Conservation (phyloP, 805 yeast genomes). For the Crinitomyces ghanaensis region DNA sequence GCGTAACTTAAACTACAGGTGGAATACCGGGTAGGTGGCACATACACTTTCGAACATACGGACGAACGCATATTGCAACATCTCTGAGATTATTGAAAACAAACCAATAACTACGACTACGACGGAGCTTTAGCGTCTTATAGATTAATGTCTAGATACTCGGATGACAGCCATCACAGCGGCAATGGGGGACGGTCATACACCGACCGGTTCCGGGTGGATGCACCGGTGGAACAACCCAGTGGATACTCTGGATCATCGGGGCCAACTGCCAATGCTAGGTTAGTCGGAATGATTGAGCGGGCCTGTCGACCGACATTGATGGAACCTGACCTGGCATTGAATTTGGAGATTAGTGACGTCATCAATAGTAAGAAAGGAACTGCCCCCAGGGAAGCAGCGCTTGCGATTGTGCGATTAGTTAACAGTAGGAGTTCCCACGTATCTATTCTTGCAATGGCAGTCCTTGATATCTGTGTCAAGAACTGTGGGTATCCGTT, state of each 20-base stretch:
- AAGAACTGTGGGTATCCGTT: slow-evolving; percentile 97
- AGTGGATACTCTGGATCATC: slow-evolving; percentile 3
- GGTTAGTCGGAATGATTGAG: slow-evolving; percentile 28
- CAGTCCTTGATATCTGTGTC: slow-evolving; percentile 71
- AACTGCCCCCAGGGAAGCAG: slow-evolving; percentile 74
- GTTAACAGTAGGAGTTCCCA: slow-evolving; percentile 77
- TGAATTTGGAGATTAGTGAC: slow-evolving; percentile 89
- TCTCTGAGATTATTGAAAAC: no score
- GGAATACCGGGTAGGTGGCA: no score
- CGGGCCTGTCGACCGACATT: slow-evolving; percentile 82
- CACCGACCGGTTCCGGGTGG: slow-evolving; percentile 24
- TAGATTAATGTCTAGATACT: no score
- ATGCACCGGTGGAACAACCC: slow-evolving; percentile 9
- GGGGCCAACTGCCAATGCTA: slow-evolving; percentile 10
- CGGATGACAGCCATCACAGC: slow-evolving; percentile 3
- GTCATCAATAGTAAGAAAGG: slow-evolving; percentile 89
- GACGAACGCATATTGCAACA: no score
- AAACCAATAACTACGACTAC: no score
- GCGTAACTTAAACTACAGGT: no score
- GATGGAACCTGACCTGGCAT: slow-evolving; percentile 74
- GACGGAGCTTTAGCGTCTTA: no score
- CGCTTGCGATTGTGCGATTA: slow-evolving; percentile 68
- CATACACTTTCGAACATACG: no score
- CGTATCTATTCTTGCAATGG: slow-evolving; percentile 71
- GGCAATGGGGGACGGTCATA: slow-evolving; percentile 16